Percentiles rank a stretch among this genome's conserved stretches.
Evolutionary conservation across 495 filamentous ascomycete genomes (phyloP).

Genomic region (Aspergillus bridgeri): DNA sequence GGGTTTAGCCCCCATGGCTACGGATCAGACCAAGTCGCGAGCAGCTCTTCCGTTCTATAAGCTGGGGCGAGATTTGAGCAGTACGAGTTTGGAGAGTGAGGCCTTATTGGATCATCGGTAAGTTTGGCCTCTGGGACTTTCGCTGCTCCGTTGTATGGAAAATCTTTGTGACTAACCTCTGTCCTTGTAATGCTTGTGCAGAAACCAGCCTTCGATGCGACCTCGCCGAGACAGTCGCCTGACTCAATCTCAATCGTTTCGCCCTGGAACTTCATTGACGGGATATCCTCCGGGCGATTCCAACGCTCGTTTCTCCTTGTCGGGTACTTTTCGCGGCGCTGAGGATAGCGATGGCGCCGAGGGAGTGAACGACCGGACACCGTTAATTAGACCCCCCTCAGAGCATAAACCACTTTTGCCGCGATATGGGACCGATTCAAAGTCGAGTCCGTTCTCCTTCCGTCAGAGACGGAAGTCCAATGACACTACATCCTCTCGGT

Average conservation of each 20-base stretch:
- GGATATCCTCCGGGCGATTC: constrained; percentile 28
- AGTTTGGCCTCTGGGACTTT: background rate
- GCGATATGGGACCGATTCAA: constrained; percentile 41
- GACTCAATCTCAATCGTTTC: constrained; percentile 47
- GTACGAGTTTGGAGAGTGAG: constrained; percentile 78
- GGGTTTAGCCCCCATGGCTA: constrained; percentile 26
- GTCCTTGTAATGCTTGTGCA: constrained; percentile 21
- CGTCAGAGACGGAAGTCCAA: constrained; percentile 29
- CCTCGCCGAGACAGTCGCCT: constrained; percentile 61
- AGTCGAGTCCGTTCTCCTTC: constrained; percentile 26
- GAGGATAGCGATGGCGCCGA: constrained; percentile 53
- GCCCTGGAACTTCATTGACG: constrained; percentile 32
- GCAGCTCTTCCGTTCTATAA: constrained; percentile 54
- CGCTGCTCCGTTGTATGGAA: background rate
- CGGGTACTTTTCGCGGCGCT: constrained; percentile 24
- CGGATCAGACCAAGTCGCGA: constrained; percentile 26
- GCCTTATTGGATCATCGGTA: constrained; percentile 78
- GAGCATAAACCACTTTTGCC: constrained; percentile 20
- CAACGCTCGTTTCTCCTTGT: constrained; percentile 24
- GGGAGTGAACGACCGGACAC: constrained; percentile 37
- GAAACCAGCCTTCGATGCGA: constrained; percentile 67
- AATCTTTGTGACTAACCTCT: background rate
- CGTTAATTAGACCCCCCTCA: constrained; percentile 33
- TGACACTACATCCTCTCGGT: constrained; percentile 31
- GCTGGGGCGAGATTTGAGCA: constrained; percentile 60